Percentiles rank a stretch among this genome's conserved stretches.
These are phyloP conservation scores for Sutorius eximius DNA, from an alignment of 1,284 basidiomycete genomes.

Conservation along the genomic window DNA sequence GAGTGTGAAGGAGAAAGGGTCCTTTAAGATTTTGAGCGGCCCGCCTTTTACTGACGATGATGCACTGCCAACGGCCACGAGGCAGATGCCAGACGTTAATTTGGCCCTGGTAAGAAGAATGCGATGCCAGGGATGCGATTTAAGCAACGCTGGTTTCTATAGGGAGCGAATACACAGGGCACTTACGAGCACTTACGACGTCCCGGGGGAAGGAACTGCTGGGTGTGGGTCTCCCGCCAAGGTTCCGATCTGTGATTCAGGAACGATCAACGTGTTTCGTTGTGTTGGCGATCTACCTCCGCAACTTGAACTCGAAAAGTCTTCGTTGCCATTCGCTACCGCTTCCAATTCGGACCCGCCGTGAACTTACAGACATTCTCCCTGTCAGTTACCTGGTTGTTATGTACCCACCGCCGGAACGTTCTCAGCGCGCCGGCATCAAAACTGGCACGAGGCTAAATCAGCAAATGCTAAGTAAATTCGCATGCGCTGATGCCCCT, in stretches of 20 bases:
- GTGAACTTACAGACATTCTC: background rate
- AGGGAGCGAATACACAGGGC: background rate
- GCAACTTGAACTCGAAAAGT: slow-evolving; percentile 4
- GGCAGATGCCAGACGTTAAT: slow-evolving; percentile 2
- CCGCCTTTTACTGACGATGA: slow-evolving; percentile 7
- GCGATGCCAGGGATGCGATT: slow-evolving; percentile 7
- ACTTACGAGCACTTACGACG: background rate
- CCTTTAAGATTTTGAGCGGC: background rate
- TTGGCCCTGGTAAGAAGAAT: slow-evolving; percentile 13
- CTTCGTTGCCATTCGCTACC: slow-evolving; percentile 1
- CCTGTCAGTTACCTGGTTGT: too few relatives aligned
- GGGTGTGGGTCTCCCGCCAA: background rate
- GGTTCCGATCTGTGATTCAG: slow-evolving; percentile 16
- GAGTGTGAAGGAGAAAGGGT: slow-evolving; percentile 3
- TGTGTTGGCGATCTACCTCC: slow-evolving; percentile 24
- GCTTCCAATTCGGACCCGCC: background rate
- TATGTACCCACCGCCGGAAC: too few relatives aligned
- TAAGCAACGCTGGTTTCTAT: slow-evolving; percentile 2
- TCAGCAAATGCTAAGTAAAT: too few relatives aligned
- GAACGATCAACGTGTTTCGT: slow-evolving; percentile 9
- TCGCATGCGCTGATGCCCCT: too few relatives aligned
- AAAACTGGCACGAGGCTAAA: too few relatives aligned
- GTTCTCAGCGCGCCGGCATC: too few relatives aligned
- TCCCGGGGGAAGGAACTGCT: background rate
- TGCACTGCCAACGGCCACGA: slow-evolving; percentile 15